These are phyloP conservation scores for Trichoderma asperellum DNA, from an alignment of 2,329 filamentous ascomycete genomes.

Conservation along the genomic window DNA sequence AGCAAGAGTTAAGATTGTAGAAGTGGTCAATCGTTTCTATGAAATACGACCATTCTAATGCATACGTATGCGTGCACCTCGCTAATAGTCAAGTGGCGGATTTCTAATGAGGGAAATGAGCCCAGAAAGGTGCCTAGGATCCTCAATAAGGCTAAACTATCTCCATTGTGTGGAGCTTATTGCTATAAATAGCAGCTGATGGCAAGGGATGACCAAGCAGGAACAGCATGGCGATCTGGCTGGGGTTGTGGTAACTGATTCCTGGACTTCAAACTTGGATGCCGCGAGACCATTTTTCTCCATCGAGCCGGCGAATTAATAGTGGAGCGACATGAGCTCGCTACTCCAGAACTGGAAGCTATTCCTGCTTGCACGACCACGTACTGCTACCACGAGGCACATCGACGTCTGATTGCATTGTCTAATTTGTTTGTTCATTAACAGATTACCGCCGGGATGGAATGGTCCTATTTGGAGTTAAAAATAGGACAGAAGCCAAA, in stretches of 20 bases:
- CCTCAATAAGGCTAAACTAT: not conserved
- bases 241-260: constrained; percentile 4
- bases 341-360: not conserved
- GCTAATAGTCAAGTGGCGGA: no score
- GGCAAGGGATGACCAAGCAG: not conserved
- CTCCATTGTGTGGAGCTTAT: not conserved
- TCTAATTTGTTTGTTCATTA: not conserved
- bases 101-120: no score
- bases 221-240: constrained; percentile 4
- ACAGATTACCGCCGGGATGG: not conserved
- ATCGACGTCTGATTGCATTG: not conserved
- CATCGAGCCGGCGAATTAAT: not conserved
- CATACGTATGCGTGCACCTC: no score
- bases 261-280: constrained; percentile 21
- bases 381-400: not conserved
- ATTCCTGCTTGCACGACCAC: not conserved
- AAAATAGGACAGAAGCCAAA: not conserved
- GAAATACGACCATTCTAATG: no score
- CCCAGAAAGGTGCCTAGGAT: not conserved
- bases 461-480: not conserved
- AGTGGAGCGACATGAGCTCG: not conserved
- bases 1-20: no score
- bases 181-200: not conserved
- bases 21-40: no score
- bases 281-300: not conserved